Base-by-base conservation (phyloP, 2,329 filamentous ascomycete species). In the Alternaria brassicae region DNA sequence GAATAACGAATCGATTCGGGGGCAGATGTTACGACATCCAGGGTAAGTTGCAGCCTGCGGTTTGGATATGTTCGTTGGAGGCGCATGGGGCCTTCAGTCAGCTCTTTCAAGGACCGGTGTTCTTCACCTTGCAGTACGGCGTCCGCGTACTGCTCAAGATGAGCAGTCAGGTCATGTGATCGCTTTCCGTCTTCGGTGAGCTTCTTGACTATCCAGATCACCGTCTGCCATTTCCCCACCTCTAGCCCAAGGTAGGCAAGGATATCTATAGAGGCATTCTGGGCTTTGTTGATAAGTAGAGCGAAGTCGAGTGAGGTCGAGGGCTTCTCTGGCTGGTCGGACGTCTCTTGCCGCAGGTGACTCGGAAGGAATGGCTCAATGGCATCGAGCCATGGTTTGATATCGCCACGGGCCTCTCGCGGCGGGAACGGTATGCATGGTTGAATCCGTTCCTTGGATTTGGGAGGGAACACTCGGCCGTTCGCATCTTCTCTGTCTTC, bases 171-270 rank as follows among this genome's bases (percentile, higher is more conserved):
- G 12, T 65, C 65, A 0, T 42, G 19, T 3, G 60, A 66, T 23
- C 25, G 66, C 55, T 54, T 61, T 5, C 70, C 70, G 19, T 73
- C 65, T 42, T 81, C 79, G 1, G 78, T 68, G 21, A 82, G 66
- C 51, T 77, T 76, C 62, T 80, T 81, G 13, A 79, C 74, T 25
- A 83, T 72, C 81, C 81, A 83, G 13, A 81, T 71, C 3, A 80
- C 77, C 23, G 77, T 73, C 54, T 73, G 72, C 81, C 81, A 83
- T 40, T 80, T 74, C 17, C 74, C 72, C 60, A 80, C 71, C 2
- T 71, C 65, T 25, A 80, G 49, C 3, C 76, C 81, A 3, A 83
- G 60, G 53, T 81, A 62, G 51, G 66, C 70, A 17, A 83, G 68
- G 7, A 83, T 61, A 58, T 82, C 79, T 7, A 78, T 55, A 2